Percentiles rank a stretch among this genome's conserved stretches.
phyloP scores from a whole-genome alignment of 331 rosid genomes.

The Pyrus hybrid region DNA sequence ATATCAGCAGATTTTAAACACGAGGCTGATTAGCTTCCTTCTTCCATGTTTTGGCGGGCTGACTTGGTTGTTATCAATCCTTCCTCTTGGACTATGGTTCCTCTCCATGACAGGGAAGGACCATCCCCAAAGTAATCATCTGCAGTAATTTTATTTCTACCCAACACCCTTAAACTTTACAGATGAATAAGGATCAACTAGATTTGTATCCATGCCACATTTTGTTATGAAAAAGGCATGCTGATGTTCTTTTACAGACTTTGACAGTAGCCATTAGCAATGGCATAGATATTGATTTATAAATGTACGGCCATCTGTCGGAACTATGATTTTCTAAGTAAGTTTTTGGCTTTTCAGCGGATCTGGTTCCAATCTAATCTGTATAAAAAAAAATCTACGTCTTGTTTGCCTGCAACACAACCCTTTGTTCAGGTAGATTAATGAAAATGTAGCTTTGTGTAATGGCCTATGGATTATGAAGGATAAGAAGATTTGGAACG shows the following conservation, averaged over 20 bases:
- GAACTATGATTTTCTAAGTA: neutral
- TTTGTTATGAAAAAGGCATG: too few species aligned
- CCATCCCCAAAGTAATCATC: neutral
- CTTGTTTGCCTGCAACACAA: neutral
- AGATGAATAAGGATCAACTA: too few species aligned
- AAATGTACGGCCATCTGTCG: too few species aligned
- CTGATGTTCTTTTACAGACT: too few species aligned
- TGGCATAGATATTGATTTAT: too few species aligned
- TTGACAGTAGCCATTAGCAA: too few species aligned
- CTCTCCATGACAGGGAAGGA: constrained; percentile 67
- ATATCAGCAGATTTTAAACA: neutral
- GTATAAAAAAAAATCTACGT: too few species aligned
- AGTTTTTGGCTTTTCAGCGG: neutral
- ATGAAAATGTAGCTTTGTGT: constrained; percentile 72
- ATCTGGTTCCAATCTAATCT: neutral
- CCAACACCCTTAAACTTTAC: neutral
- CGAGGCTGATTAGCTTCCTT: constrained; percentile 23
- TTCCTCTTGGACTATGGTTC: constrained; percentile 70
- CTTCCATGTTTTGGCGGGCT: constrained; percentile 44
- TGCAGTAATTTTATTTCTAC: neutral
- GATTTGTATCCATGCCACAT: too few species aligned
- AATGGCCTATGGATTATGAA: constrained; percentile 87
- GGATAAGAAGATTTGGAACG: constrained; percentile 60
- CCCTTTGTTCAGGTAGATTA: neutral
- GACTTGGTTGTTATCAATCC: constrained; percentile 75